Conservation (phyloP, 2,329 filamentous ascomycete species). For the Camptophora hylomeconis region DNA sequence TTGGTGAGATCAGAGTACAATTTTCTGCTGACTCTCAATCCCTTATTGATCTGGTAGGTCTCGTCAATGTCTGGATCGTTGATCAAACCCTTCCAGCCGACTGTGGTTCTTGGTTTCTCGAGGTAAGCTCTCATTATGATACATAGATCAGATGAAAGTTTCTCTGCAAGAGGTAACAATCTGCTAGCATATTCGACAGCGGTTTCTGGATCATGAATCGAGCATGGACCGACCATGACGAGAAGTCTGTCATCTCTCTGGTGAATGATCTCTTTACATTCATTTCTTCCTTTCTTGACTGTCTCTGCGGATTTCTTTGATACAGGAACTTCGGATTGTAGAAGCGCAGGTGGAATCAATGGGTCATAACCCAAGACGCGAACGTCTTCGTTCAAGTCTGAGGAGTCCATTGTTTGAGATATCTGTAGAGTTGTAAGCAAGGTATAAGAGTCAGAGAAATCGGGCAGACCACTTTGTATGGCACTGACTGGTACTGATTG, state of each 20-base stretch:
- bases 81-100: constrained; percentile 97
- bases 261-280: constrained; percentile 48
- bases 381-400: constrained; percentile 15
- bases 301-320: constrained; percentile 32
- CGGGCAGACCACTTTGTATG: neutral
- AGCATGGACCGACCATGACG: constrained; percentile 88
- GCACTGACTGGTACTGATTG: no score
- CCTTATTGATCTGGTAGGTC: constrained; percentile 98
- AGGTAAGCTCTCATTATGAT: constrained; percentile 98
- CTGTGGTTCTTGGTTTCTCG: constrained; percentile 94
- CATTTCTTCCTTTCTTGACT: constrained; percentile 46
- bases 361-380: constrained; percentile 82
- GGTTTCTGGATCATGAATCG: constrained; percentile 85
- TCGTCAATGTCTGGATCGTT: constrained; percentile 98
- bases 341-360: constrained; percentile 80
- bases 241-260: constrained; percentile 49
- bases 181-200: constrained; percentile 87
- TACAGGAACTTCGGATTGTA: constrained; percentile 79
- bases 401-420: constrained; percentile 12
- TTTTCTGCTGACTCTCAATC: constrained; percentile 70
- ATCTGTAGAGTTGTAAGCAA: no score
- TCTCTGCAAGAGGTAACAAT: constrained; percentile 67
- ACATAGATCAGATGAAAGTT: constrained; percentile 76
- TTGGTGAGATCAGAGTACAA: constrained; percentile 85
- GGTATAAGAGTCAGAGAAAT: neutral